These are phyloP conservation scores for Amauroascus verrucosus DNA, from an alignment of 2,329 filamentous ascomycete species.

Conservation along the genomic window DNA sequence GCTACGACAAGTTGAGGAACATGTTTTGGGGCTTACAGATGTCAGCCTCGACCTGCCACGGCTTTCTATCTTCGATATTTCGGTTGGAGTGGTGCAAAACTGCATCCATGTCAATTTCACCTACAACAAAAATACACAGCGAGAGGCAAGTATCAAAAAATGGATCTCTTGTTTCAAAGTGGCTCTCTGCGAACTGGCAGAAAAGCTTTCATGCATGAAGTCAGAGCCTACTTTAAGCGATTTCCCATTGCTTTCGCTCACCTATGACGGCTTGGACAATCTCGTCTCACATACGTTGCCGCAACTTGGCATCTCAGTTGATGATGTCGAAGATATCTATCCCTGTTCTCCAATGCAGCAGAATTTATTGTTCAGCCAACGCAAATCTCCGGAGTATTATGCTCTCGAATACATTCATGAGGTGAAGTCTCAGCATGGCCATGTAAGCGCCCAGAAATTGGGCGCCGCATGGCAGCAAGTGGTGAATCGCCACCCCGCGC, in stretches of 20 bases:
- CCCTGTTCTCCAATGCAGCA: constrained; percentile 34
- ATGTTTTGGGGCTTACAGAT: constrained; percentile 24
- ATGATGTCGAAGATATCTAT: constrained; percentile 29
- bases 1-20: neutral
- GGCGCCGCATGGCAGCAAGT: constrained; percentile 25
- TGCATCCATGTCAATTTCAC: constrained; percentile 40
- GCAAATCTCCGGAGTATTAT: neutral
- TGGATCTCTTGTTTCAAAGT: constrained; percentile 35
- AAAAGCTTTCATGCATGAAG: neutral
- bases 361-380: constrained; percentile 24
- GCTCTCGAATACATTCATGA: neutral
- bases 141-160: constrained; percentile 31
- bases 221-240: neutral
- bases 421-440: neutral
- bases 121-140: constrained; percentile 39
- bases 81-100: constrained; percentile 39
- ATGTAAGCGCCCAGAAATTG: constrained; percentile 19
- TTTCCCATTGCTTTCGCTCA: neutral
- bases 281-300: neutral
- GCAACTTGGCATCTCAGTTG: neutral
- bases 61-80: constrained; percentile 42
- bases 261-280: neutral
- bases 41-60: constrained; percentile 35
- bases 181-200: neutral
- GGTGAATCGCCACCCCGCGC: constrained; percentile 24